Conservation (phyloP, 352 stramenopile species). For the Halophytophthora batemanensis region DNA sequence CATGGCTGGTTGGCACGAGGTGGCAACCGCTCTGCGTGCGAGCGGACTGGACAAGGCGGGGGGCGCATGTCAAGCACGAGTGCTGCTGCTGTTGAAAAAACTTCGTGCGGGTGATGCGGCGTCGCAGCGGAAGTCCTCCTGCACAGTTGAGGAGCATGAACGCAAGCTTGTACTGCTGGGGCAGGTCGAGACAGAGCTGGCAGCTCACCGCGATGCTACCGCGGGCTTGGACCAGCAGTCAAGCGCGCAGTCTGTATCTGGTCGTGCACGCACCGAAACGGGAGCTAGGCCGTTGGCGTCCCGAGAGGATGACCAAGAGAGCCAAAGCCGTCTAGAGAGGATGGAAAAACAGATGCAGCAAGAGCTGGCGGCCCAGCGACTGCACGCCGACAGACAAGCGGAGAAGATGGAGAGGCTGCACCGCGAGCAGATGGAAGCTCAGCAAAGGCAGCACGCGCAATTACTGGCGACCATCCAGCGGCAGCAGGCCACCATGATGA, state of each 20-base stretch:
- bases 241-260: constrained; percentile 2
- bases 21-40: neutral
- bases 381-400: too few relatives aligned
- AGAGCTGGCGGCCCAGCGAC: too few relatives aligned
- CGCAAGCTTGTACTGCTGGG: constrained; percentile 1
- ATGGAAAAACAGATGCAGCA: too few relatives aligned
- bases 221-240: neutral
- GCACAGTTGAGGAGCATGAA: neutral
- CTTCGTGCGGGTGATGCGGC: neutral
- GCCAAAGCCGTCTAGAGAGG: too few relatives aligned
- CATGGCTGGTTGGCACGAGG: constrained; percentile 3
- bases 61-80: constrained; percentile 1
- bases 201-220: neutral
- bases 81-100: neutral
- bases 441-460: too few relatives aligned
- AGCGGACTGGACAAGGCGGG: constrained; percentile 2
- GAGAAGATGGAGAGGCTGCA: too few relatives aligned
- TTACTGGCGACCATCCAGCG: too few relatives aligned
- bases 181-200: constrained; percentile 1
- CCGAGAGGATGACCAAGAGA: too few relatives aligned
- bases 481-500: too few relatives aligned
- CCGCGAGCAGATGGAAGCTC: too few relatives aligned
- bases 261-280: constrained; percentile 2
- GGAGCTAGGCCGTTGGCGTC: constrained; percentile 1
- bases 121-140: constrained; percentile 3